Evolutionary conservation across 2,329 filamentous ascomycete species (phyloP).

Genomic region (Ceratocystiopsis brevicomis): DNA sequence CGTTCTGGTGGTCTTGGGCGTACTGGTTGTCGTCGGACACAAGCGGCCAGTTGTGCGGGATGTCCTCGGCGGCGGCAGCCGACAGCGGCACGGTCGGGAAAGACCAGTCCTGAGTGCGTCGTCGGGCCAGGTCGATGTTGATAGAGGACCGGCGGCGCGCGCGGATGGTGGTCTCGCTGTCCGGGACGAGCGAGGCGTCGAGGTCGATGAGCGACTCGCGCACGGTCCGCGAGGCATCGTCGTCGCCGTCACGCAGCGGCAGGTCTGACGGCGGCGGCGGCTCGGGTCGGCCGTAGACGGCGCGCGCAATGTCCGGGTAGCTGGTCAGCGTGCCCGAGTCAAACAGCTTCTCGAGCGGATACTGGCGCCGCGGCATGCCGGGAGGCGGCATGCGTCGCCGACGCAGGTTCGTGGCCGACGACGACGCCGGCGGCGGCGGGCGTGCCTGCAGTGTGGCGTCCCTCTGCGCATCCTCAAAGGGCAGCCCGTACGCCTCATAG

Average conservation of each 20-base stretch:
- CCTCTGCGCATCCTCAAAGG: no score
- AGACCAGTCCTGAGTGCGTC: conserved; percentile 30
- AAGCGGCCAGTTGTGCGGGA: conserved; percentile 20
- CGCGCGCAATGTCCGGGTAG: conserved; percentile 43
- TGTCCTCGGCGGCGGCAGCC: conserved; percentile 29
- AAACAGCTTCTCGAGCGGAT: conserved; percentile 44
- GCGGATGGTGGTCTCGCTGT: conserved; percentile 43
- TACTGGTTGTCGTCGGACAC: conserved; percentile 17
- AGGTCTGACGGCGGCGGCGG: conserved; percentile 32
- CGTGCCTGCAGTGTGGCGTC: not conserved
- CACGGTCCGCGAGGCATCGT: conserved; percentile 32
- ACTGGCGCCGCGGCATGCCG: conserved; percentile 37
- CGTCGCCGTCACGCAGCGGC: conserved; percentile 38
- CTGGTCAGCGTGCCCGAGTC: conserved; percentile 46
- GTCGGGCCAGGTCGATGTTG: conserved; percentile 30
- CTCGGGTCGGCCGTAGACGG: conserved; percentile 35
- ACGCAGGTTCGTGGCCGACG: conserved; percentile 23
- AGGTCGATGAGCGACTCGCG: conserved; percentile 47
- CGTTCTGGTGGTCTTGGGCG: no score
- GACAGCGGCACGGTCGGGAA: conserved; percentile 29
- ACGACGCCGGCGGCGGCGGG: conserved; percentile 30
- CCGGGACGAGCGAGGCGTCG: conserved; percentile 32
- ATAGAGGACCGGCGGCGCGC: conserved; percentile 28
- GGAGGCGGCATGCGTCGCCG: conserved; percentile 34
- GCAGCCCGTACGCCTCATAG: conserved; percentile 32